Evolutionary conservation across 495 filamentous ascomycete genomes (phyloP), one percentile per base, ranked within the genome.

Genomic region (Hypoxylon perforatum): DNA sequence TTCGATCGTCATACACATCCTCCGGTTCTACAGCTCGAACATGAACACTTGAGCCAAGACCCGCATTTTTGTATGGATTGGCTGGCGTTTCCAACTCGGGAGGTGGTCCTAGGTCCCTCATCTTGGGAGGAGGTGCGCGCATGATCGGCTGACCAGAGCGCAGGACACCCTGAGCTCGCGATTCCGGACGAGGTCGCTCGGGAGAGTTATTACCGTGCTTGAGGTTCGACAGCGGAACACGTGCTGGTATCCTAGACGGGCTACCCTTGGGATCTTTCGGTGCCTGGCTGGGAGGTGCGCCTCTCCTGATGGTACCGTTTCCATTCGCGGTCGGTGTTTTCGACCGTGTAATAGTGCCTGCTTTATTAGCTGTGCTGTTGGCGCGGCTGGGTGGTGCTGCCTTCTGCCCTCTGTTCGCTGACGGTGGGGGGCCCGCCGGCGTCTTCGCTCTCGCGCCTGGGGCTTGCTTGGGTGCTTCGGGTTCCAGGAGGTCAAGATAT

Each of bases 201-300:
- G 93, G 91, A 10, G 91, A 94, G 75, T 94, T 96, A 67, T 82
- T 89, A 17, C 91, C 92, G 70, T 93, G 84, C 36, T 90, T 89
- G 76, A 94, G 88, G 61, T 91, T 92, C 28, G 88, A 87, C 30
- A 97, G 81, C 0, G 93, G 93, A 58, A 87, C 87, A 18, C 93
- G 89, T 28, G 90, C 87, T 11, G 93, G 93, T 57, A 96, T 92
- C 71, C 92, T 92, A 0, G 92, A 91, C 3, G 93, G 93, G 81
- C 82, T 89, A 12, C 75, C 74, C 58, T 77, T 81, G 2, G 58
- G 55, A 46, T 72, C 78, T 25, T 70, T 67, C 9, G 67, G 25
- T 42, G 41, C 45, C 28, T 75, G 77, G 17, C 58, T 47, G 19
- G 72, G 61, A 28, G 60, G n/a, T 6, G 61, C 63, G 1, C 42